Percentiles rank a stretch among this genome's conserved stretches.
These are phyloP conservation scores for Bromus sterilis DNA, from an alignment of 176 grass and related monocot species.

Conservation along the genomic window DNA sequence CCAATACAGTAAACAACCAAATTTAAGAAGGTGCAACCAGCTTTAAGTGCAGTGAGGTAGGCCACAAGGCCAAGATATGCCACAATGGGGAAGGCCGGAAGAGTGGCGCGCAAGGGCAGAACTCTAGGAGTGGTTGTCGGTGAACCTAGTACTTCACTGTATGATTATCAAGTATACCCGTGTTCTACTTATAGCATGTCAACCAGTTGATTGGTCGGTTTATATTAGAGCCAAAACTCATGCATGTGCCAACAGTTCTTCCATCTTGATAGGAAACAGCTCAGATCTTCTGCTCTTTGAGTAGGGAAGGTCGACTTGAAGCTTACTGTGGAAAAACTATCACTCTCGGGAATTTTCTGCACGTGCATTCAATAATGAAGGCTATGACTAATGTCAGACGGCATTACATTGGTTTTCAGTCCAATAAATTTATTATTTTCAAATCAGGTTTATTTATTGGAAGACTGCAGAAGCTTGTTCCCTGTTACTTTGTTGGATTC, in stretches of 20 bases:
- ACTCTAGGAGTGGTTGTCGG: neutral
- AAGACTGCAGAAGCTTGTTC: neutral
- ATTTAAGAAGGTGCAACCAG: neutral
- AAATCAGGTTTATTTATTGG: neutral
- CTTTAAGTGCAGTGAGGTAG: neutral
- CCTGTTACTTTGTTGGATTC: neutral
- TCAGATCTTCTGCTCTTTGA: neutral
- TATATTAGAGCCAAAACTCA: neutral
- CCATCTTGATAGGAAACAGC: neutral
- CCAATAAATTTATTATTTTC: neutral
- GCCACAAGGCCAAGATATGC: neutral
- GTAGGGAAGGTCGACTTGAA: neutral
- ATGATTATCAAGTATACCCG: neutral
- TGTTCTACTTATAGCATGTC: neutral
- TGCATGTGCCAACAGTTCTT: neutral
- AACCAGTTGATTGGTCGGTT: neutral
- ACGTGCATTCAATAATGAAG: neutral
- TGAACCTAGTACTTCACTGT: neutral
- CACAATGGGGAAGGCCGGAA: neutral
- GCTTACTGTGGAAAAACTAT: neutral
- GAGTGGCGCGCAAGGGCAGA: neutral
- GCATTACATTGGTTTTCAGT: neutral
- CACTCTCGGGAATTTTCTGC: neutral
- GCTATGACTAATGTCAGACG: neutral
- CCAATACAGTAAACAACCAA: neutral